phyloP scores from a whole-genome alignment of 306 rosid genomes.

The Rosa rugosa region DNA sequence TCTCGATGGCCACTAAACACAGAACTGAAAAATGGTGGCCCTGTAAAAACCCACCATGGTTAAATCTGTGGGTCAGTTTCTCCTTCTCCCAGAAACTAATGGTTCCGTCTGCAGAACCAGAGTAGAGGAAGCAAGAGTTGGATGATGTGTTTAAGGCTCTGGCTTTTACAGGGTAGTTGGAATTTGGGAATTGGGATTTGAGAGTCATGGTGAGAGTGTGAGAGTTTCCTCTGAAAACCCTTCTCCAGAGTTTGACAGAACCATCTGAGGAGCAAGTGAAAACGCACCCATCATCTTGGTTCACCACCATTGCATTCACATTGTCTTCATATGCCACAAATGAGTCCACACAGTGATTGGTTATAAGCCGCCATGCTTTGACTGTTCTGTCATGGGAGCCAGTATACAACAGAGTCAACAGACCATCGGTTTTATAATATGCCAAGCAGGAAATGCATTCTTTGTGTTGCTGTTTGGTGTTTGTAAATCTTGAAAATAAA shows the following conservation, averaged over 20 bases:
- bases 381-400: constrained; percentile 63
- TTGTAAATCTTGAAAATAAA: constrained; percentile 28
- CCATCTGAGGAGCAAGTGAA: constrained; percentile 80
- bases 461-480: constrained; percentile 33
- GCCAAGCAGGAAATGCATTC: constrained; percentile 64
- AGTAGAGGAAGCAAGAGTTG: constrained; percentile 53
- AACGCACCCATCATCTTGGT: constrained; percentile 72
- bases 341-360: constrained; percentile 50
- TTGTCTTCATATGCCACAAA: constrained; percentile 59
- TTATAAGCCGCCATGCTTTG: constrained; percentile 59
- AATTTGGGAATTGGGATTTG: constrained; percentile 36
- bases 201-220: constrained; percentile 70
- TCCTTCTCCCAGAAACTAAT: constrained; percentile 74
- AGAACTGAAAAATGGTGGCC: constrained; percentile 70
- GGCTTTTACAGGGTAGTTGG: constrained; percentile 49
- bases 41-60: constrained; percentile 69
- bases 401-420: constrained; percentile 58
- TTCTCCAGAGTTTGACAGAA: constrained; percentile 71
- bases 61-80: constrained; percentile 53
- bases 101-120: constrained; percentile 67
- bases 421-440: constrained; percentile 66
- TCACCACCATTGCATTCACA: constrained; percentile 51
- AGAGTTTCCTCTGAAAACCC: constrained; percentile 61
- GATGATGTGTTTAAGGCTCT: constrained; percentile 47
- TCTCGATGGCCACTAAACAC: constrained; percentile 60